These are phyloP conservation scores for Erigeron philadelphicus DNA, from an alignment of 140 eudicot genomes.

Conservation along the genomic window DNA sequence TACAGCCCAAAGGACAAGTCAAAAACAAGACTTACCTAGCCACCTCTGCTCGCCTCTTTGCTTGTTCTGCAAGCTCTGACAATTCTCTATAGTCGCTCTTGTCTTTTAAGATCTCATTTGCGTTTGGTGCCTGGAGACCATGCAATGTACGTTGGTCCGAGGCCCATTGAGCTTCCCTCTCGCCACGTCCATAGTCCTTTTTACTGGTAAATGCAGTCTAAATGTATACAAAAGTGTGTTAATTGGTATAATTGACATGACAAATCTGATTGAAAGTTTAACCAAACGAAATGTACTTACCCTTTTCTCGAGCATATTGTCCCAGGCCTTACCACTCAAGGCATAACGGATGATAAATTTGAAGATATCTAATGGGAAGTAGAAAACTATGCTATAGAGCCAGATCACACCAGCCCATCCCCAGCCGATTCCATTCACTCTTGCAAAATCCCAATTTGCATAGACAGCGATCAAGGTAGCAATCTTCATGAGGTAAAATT, in stretches of 20 bases:
- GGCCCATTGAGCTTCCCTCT: slow-evolving; percentile 99
- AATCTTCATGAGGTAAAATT: slow-evolving; percentile 34
- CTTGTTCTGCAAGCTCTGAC: slow-evolving; percentile 92
- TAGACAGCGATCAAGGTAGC: slow-evolving; percentile 81
- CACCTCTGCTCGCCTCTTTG: slow-evolving; percentile 87
- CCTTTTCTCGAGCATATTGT: slow-evolving; percentile 60
- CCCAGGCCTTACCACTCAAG: slow-evolving; percentile 85
- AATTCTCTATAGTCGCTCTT: slow-evolving; percentile 71
- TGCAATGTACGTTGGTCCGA: slow-evolving; percentile 82
- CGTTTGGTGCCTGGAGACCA: slow-evolving; percentile 75
- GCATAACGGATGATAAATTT: slow-evolving; percentile 63
- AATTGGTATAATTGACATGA: neutral
- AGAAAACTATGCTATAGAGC: slow-evolving; percentile 60
- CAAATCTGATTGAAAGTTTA: neutral
- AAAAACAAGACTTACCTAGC: slow-evolving; percentile 61
- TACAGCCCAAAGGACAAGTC: neutral
- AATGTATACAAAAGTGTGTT: slow-evolving; percentile 2
- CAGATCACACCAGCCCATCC: slow-evolving; percentile 96
- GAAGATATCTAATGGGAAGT: slow-evolving; percentile 65
- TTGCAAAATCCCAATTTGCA: slow-evolving; percentile 78
- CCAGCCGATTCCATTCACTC: slow-evolving; percentile 79
- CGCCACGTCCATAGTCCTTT: slow-evolving; percentile 90
- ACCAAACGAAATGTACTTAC: slow-evolving; percentile 25
- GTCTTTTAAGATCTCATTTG: slow-evolving; percentile 52
- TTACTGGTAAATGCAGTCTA: slow-evolving; percentile 91